Evolutionary conservation across 805 yeast genomes (phyloP).

Genomic region (Novakomyces olei): DNA sequence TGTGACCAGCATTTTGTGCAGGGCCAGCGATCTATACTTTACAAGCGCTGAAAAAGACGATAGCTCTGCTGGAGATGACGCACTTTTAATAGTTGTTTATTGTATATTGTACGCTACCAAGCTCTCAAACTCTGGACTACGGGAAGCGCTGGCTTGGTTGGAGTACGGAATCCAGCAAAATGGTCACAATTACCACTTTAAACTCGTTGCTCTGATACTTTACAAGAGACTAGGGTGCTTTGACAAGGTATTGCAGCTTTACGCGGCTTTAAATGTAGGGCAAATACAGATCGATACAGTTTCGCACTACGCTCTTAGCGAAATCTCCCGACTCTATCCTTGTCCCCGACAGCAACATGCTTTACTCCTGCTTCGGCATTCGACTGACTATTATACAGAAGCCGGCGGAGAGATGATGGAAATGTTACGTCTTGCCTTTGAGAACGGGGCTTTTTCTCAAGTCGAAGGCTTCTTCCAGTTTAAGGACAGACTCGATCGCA

Average conservation of each 20-base stretch:
- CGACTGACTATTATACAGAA: slow-evolving; percentile 27
- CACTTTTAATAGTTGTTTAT: too few relatives aligned
- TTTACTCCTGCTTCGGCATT: slow-evolving; percentile 19
- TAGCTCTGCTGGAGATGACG: too few relatives aligned
- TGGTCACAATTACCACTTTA: slow-evolving; percentile 47
- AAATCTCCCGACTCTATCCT: slow-evolving; percentile 28
- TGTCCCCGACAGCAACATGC: slow-evolving; percentile 11
- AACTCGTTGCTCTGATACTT: slow-evolving; percentile 46
- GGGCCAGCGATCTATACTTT: too few relatives aligned
- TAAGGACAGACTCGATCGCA: slow-evolving; percentile 27
- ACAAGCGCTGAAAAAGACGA: too few relatives aligned
- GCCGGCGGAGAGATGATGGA: slow-evolving; percentile 27
- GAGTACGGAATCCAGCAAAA: slow-evolving; percentile 35
- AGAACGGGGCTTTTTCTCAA: slow-evolving; percentile 40
- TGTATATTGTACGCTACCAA: too few relatives aligned
- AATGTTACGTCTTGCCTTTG: slow-evolving; percentile 31
- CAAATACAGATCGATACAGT: slow-evolving; percentile 57
- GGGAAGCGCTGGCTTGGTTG: too few relatives aligned
- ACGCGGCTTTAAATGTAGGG: slow-evolving; percentile 36
- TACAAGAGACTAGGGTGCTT: slow-evolving; percentile 37
- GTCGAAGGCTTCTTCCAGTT: slow-evolving; percentile 44
- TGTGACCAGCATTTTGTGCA: too few relatives aligned
- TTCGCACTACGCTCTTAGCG: slow-evolving; percentile 25
- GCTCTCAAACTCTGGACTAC: too few relatives aligned
- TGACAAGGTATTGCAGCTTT: slow-evolving; percentile 29